Base-by-base conservation (phyloP, 139 green algal genomes). In the Chlamydomonas schloesseri region DNA sequence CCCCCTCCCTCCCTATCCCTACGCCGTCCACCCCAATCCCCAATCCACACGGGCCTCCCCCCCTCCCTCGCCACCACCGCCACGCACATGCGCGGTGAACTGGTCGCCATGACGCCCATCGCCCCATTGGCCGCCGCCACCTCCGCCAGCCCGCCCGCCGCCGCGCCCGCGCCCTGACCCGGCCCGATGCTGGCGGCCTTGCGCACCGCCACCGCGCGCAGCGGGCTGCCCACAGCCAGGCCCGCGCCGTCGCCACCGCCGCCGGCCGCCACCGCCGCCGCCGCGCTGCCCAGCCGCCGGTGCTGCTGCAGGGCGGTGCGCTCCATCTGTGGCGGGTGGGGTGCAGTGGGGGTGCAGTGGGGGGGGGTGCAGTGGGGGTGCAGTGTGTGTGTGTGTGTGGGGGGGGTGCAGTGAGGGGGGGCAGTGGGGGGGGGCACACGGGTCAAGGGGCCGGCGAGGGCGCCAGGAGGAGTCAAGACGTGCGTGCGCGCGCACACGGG, bases 221-320 rank as follows among this genome's bases (percentile, higher is more conserved):
- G 58, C 26, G 77, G 77, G 62, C 62, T 73, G 58, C 60, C 65
- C 65, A 29, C 65, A 5, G 65, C 65, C 65, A 72, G 5, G n/a
- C n/a, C n/a, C n/a, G n/a, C n/a, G n/a, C n/a, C n/a, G n/a, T n/a
- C n/a, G n/a, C n/a, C n/a, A n/a, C 15, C 53, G 20, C 31, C 8
- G n/a, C 29, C 73, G 11, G 50, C 15, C 11, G 29, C 73, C 73
- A 3, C n/a, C 13, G 50, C 71, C 37, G 46, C 42, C 71, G 50
- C 75, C 8, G 58, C 75, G 24, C 75, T 82, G 77, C 77, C 77
- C 60, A 83, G 62, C 14, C 77, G 62, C 26, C 77, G 42, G 36
- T 83, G 62, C 37, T 67, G 60, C 64, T 83, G 77, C 75, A 82
- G 57, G 18, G 75, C 36, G 0, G 58, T 71, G 58, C 75, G 75